These are phyloP conservation scores for Pythium folliculosum DNA, from an alignment of 352 stramenopile species.

Conservation along the genomic window DNA sequence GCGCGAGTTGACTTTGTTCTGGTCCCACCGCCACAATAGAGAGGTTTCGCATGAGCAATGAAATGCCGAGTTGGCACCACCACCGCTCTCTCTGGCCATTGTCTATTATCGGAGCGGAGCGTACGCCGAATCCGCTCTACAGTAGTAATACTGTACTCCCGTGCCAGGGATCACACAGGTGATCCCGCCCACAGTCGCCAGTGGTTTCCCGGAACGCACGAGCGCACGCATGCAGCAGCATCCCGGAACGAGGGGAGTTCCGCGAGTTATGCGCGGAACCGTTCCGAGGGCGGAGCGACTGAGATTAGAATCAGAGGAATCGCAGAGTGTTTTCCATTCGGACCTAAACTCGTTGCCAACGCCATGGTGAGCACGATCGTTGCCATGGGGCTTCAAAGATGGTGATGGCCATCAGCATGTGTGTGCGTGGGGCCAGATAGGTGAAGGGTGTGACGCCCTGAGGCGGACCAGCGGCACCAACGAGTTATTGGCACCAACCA, in stretches of 20 bases:
- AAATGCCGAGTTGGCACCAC: too few relatives aligned
- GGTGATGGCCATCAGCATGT: neutral
- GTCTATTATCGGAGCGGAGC: too few relatives aligned
- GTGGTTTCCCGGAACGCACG: neutral
- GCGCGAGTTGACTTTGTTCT: neutral
- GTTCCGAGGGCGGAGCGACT: neutral
- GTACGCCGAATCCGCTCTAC: too few relatives aligned
- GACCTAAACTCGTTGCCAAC: neutral
- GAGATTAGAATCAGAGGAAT: neutral
- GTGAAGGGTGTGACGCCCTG: neutral
- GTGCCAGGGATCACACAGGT: neutral
- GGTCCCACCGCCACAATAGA: neutral
- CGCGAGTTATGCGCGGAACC: neutral
- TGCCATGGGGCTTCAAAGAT: too few relatives aligned
- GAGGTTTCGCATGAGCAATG: too few relatives aligned
- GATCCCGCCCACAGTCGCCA: neutral
- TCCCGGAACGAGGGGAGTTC: neutral
- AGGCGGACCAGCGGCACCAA: neutral
- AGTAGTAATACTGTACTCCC: too few relatives aligned
- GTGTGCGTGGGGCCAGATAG: neutral
- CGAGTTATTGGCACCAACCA: neutral
- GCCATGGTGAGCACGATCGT: neutral
- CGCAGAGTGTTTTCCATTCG: neutral
- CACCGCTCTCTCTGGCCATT: too few relatives aligned
- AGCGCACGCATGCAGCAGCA: slow-evolving; percentile 1